Evolutionary conservation across 2,329 filamentous ascomycete species (phyloP), one percentile per base, ranked within the genome.

Genomic region (Myriosclerotinia curreyana): DNA sequence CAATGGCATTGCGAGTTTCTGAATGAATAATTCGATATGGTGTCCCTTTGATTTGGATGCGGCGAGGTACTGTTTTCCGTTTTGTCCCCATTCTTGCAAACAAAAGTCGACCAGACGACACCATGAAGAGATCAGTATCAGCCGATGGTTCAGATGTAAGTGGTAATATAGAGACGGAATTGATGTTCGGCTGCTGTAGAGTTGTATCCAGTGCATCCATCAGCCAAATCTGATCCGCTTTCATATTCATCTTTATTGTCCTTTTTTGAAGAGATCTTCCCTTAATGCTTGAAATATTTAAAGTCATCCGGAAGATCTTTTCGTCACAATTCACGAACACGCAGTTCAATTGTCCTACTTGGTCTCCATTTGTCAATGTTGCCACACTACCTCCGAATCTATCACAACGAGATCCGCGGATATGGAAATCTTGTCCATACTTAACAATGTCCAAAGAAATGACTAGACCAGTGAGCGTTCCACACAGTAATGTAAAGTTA

Each of bases 11-110:
- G 55, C 86, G 78, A 9, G 75, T 74, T 44, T 79, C 77, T 1
- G 83, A 87, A 70, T 84, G 86, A 5, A 88, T 73, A 1, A 87
- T 69, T 50, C 82, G 73, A 28, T 69, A 71, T 40, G 75, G 75
- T 31, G 70, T 76, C 31, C 75, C 75, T 59, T 59, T 69, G 1
- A 85, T 69, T 0, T 76, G 74, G 3, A 86, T 76, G 28, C 75
- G 77, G 38, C 84, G 79, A 46, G 82, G 81, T 5, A 86, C 80
- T 3, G 80, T 76, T 6, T 79, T 78, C 15, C 77, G 70, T 36
- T 77, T 75, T 7, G 75, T 71, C 63, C 81, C 78, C 52, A 88
- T 71, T 53, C 85, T 81, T 5, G 82, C 79, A 44, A 88, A 71
- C 28, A 86, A 75, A 40, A 88, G 74, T 15, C 77, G 77, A 11